phyloP scores from a whole-genome alignment of 2,329 filamentous ascomycete genomes.

The Macrophomina phaseolina region DNA sequence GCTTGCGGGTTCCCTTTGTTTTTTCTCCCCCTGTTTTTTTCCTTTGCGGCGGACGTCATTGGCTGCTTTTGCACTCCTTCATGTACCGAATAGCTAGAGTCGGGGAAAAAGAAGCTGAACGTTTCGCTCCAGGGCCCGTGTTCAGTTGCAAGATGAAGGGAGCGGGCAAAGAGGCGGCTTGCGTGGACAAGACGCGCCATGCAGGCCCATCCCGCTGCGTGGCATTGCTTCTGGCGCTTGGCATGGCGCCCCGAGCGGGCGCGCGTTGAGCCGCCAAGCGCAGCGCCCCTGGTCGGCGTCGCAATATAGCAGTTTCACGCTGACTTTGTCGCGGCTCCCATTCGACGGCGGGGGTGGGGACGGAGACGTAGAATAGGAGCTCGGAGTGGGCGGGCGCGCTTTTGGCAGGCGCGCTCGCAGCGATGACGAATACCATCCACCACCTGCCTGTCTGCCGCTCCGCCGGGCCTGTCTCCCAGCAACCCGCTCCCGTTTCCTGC shows the following conservation, averaged over 20 bases:
- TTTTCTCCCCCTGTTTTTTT: neutral
- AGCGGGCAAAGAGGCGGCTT: constrained; percentile 10
- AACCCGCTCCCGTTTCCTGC: neutral
- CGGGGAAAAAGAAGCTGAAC: neutral
- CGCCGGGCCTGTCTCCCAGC: constrained; percentile 6
- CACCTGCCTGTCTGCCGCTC: constrained; percentile 2
- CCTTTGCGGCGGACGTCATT: neutral
- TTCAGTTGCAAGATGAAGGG: constrained; percentile 1
- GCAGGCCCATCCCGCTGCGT: constrained; percentile 9
- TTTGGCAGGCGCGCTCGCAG: neutral
- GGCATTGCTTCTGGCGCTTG: constrained; percentile 22
- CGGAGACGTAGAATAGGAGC: constrained; percentile 6
- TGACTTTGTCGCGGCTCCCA: neutral
- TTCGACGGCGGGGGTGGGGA: constrained; percentile 13
- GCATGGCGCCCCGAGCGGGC: neutral
- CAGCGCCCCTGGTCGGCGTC: constrained; percentile 12
- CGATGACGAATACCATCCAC: constrained; percentile 21
- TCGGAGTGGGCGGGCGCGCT: neutral
- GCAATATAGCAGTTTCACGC: constrained; percentile 23
- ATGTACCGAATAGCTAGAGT: neutral
- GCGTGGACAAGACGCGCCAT: constrained; percentile 23
- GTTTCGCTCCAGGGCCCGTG: neutral
- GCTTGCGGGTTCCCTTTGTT: neutral
- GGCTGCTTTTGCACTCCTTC: neutral
- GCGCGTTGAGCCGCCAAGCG: neutral